Conservation (phyloP, 257 asterid genomes). For the Vinca minor region DNA sequence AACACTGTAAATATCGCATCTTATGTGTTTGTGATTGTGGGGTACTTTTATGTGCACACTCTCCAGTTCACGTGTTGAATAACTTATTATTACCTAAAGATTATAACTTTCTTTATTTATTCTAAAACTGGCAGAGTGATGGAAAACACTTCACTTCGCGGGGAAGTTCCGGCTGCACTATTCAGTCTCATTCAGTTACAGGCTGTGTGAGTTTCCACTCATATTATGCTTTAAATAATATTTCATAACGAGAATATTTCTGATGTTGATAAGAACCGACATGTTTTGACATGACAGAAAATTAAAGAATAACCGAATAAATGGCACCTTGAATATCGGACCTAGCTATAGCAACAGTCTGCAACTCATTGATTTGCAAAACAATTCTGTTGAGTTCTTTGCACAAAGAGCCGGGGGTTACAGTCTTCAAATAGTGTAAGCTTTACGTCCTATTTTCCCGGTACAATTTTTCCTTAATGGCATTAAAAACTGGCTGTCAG, state of each 20-base stretch:
- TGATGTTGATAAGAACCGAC: background rate
- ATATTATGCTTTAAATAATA: background rate
- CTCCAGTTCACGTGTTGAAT: background rate
- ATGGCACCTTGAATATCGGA: conserved; percentile 22
- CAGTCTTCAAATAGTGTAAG: conserved; percentile 20
- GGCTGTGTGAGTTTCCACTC: conserved; percentile 20
- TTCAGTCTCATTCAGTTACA: conserved; percentile 25
- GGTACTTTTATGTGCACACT: background rate
- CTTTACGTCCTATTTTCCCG: background rate
- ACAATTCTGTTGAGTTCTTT: conserved; percentile 19
- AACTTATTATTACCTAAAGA: background rate
- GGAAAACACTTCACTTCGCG: conserved; percentile 22
- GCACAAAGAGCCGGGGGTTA: conserved; percentile 4
- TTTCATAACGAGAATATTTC: background rate
- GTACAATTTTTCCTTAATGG: background rate
- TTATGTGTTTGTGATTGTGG: background rate
- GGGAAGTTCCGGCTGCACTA: conserved; percentile 16
- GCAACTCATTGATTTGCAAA: conserved; percentile 23
- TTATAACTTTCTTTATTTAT: background rate
- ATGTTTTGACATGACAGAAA: conserved; percentile 13
- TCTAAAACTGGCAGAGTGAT: conserved; percentile 13
- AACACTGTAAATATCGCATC: conserved; percentile 21
- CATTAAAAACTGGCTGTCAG: background rate
- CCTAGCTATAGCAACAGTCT: conserved; percentile 12
- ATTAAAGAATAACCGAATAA: conserved; percentile 20